Evolutionary conservation across 352 stramenopile genomes (phyloP).

Genomic region (Globisporangium okanoganense): DNA sequence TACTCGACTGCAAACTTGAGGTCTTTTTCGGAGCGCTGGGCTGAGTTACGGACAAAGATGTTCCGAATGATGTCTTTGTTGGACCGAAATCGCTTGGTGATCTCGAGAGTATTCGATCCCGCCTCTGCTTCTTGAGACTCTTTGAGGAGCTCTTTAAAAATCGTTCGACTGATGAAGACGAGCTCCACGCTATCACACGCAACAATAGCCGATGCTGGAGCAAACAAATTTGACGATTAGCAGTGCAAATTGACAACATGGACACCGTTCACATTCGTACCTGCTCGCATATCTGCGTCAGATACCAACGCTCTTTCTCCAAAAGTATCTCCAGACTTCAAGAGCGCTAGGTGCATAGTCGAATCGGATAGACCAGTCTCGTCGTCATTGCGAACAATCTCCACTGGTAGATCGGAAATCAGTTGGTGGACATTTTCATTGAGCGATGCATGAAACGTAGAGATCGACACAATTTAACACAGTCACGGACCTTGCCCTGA

Average conservation of each 20-base stretch:
- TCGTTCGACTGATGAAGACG: constrained; percentile 60
- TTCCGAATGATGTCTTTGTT: constrained; percentile 87
- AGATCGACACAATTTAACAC: background rate
- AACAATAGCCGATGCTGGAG: constrained; percentile 50
- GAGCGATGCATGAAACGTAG: background rate
- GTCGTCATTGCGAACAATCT: constrained; percentile 41
- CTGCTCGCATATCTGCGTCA: constrained; percentile 52
- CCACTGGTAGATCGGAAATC: constrained; percentile 26
- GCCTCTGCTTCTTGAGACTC: constrained; percentile 51
- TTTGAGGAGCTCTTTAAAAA: constrained; percentile 65
- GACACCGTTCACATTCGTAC: constrained; percentile 16
- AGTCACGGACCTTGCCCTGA: constrained; percentile 55
- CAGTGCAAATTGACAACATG: background rate
- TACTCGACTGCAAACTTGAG: constrained; percentile 86
- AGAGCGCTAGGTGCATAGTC: constrained; percentile 34
- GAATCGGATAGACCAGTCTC: constrained; percentile 1
- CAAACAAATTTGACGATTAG: background rate
- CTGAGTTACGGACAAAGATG: constrained; percentile 70
- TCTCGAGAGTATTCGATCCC: constrained; percentile 42
- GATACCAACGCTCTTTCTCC: constrained; percentile 68
- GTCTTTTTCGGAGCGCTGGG: constrained; percentile 76
- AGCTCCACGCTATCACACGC: constrained; percentile 48
- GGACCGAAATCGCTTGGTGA: constrained; percentile 73
- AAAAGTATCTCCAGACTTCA: constrained; percentile 68
- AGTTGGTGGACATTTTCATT: background rate